Evolutionary conservation across 495 filamentous ascomycete genomes (phyloP), one percentile per base, ranked within the genome.

Genomic region (Pseudevernia furfuracea): DNA sequence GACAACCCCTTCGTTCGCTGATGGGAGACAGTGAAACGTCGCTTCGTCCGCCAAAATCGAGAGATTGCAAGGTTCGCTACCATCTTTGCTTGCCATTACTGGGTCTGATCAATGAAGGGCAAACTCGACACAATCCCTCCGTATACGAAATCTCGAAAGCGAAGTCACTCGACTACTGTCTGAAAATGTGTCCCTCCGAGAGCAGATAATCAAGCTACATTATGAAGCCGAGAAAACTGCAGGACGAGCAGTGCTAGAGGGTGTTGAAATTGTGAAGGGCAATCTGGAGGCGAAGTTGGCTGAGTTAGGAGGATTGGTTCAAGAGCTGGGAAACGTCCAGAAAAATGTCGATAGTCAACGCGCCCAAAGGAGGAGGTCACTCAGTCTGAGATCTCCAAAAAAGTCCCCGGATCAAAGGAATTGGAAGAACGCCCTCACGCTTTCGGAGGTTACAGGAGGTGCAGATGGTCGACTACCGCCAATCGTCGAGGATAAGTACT

Each of bases 11-110:
- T 21, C 41, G 28, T 38, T 43, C 53, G 37, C 58, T 65, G 32
- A 68, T 41, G 43, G 58, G 59, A 59, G 66, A 55, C 71, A 96
- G 91, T 96, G 44, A 92, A 91, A 72, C 80, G 90, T 68, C 85
- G 89, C 71, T 96, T 94, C 71, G 78, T 96, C 57, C 85, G 93
- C 48, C 94, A 98, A 73, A 98, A 98, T 74, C 86, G 91, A 63
- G 94, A 97, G 69, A 91, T 98, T 64, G 92, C 92, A 56, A 80
- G 80, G 80, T 82, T 72, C 56, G 68, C 66, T 46, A 41, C 11
- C 48, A 38, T 44, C 9, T 38, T 2, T 53, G 17, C 37, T 25
- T 9, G 10, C 28, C 36, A 48, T 14, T 14, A 41, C 62, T 41
- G 19, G 46, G n/a, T 30, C 44, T 66, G 28, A 36, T 3, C 19